Base-by-base conservation (phyloP, 208 protist species). In the Trypanosoma lewisi region DNA sequence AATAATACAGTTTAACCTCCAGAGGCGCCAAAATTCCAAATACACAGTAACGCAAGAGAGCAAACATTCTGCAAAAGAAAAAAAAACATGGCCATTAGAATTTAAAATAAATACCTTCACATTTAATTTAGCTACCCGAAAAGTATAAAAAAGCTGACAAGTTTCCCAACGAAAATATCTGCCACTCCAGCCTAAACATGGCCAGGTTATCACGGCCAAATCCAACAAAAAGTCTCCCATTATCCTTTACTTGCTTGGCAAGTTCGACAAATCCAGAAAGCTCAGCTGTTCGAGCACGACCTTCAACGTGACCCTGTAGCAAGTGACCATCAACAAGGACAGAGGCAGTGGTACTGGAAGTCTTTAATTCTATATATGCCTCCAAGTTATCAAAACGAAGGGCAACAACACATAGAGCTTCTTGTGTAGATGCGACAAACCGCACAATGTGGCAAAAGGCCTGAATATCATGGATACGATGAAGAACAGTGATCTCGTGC, bases 171-270 rank as follows among this genome's bases (percentile, higher is more conserved):
- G 70, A 53, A 14, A 75, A 54, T 8, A 37, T 36, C 28, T 39
- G n/a, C 82, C 85, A 91, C 23, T 75, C 63, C 12, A 85, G 58
- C 36, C 72, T 67, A 56, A 91, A 76, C 37, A 86, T 65, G 16
- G 77, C 65, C 17, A 88, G 58, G 12, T 67, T 74, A 50, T 78
- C 58, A 14, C 54, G 47, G 16, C 78, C 77, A 55, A 91, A 80
- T 28, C 82, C 81, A 56, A 91, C 44, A 66, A 53, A 73, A 42
- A 91, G 65, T 5, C 33, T 41, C 27, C 52, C 42, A 48, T 16
- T 51, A 62, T 69, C 5, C 19, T 34, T 52, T 52, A 72, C 30
- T 68, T 52, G 63, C 65, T 78, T 45, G 5, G 58, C 67, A 19
- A 87, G 67, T 21, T 68, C 67, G 12, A 64, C 72, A 74, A 82